phyloP scores from a whole-genome alignment of 169 alveolate species.

The Cryptosporidium sp. region DNA sequence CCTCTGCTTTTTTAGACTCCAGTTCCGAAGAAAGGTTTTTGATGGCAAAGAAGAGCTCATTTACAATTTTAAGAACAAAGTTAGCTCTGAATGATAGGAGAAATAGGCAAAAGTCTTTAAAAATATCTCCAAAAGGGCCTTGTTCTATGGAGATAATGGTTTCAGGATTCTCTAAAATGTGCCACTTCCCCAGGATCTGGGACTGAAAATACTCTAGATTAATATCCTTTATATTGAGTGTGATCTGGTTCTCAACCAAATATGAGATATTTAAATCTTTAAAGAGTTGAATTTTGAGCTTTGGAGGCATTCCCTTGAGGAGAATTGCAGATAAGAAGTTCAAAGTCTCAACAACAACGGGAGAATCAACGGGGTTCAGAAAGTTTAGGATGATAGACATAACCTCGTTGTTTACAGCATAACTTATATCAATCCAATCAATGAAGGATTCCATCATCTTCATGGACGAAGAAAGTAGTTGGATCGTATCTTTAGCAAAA shows the following conservation, averaged over 20 bases:
- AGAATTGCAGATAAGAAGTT: slow-evolving; percentile 55
- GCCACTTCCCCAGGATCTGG: slow-evolving; percentile 13
- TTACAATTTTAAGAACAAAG: slow-evolving; percentile 14
- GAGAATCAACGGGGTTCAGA: slow-evolving; percentile 42
- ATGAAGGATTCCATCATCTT: slow-evolving; percentile 49
- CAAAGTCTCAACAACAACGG: slow-evolving; percentile 53
- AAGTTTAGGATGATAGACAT: slow-evolving; percentile 6
- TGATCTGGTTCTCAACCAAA: slow-evolving; percentile 20
- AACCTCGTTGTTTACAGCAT: slow-evolving; percentile 61
- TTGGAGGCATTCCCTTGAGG: slow-evolving; percentile 57
- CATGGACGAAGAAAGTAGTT: slow-evolving; percentile 39
- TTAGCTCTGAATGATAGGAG: slow-evolving; percentile 20
- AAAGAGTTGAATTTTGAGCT: slow-evolving; percentile 27
- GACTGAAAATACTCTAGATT: slow-evolving; percentile 22
- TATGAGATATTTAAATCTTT: slow-evolving; percentile 44
- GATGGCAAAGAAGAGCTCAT: slow-evolving; percentile 26
- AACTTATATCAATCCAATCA: slow-evolving; percentile 66
- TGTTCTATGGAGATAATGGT: slow-evolving; percentile 31
- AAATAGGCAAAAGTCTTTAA: slow-evolving; percentile 31
- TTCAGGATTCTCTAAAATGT: slow-evolving; percentile 33
- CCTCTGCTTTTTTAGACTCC: slow-evolving; percentile 1
- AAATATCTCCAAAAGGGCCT: slow-evolving; percentile 40
- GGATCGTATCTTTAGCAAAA: background rate
- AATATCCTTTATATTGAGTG: slow-evolving; percentile 21
- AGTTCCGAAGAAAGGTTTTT: slow-evolving; percentile 8